Evolutionary conservation across 2,329 filamentous ascomycete genomes (phyloP), one percentile per base, ranked within the genome.

Genomic region (Microsporum canis): DNA sequence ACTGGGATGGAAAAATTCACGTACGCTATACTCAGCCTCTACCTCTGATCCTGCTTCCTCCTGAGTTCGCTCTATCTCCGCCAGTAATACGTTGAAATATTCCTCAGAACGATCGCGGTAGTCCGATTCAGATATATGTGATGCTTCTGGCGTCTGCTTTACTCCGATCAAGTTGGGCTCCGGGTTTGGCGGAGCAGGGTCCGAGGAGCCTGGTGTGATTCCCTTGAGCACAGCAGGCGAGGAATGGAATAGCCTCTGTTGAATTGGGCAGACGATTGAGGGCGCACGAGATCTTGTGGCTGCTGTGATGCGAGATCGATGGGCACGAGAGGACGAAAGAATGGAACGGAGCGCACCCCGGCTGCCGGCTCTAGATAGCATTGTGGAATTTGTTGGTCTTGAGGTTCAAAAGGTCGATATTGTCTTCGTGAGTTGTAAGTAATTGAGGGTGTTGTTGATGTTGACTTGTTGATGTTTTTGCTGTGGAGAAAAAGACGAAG

Each of bases 11-110:
- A 47, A 17, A 3, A 23, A 5, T 17, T 45, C 59, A 55, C 86
- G 64, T 79, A 96, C 92, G 63, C 87, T 87, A 68, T 87, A 97
- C 70, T 99, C 94, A 3, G 94, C 87, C 67, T 99, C 94, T 4
- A 96, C 76, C 60, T 91, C 88, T 0, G 72, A 71, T 6, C 88
- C 85, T 5, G 82, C 77, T 36, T 80, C 77, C 70, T 97, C 94
- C 68, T 89, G 85, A 34, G 88, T 73, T 63, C 83, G 80, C 76
- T 99, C 94, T 47, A 95, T 71, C 64, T 79, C 78, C 27, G 73
- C 71, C 47, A 83, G 71, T 38, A 88, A 73, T 33, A 76, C 73
- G 60, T 86, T 80, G 68, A 97, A 80, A 72, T 88, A 95, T 57
- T 80, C 73, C 70, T 96, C 89, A 33, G 91, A 84, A 34, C 88